Evolutionary conservation across 495 filamentous ascomycete genomes (phyloP).

Genomic region (Podospora didyma): DNA sequence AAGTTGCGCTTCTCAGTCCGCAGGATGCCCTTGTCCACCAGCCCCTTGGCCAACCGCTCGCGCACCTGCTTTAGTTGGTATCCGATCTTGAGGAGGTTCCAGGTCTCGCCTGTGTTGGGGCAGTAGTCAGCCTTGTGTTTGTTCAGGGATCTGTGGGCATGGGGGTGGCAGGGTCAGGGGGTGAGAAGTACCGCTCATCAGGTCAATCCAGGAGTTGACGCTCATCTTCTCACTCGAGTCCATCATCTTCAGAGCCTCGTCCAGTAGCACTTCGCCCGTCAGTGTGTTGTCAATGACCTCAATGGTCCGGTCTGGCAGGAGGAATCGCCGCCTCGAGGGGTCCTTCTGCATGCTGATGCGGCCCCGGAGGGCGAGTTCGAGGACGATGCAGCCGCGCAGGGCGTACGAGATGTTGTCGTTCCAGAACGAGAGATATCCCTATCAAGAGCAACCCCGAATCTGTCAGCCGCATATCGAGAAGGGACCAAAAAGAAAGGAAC

Average conservation of each 20-base stretch:
- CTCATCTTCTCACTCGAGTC: conserved; percentile 99
- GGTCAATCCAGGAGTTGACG: conserved; percentile 95
- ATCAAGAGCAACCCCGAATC: neutral
- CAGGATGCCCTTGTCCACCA: conserved; percentile 97
- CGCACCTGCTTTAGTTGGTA: conserved; percentile 99
- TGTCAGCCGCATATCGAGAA: neutral
- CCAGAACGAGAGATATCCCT: conserved; percentile 99
- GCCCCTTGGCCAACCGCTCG: conserved; percentile 94
- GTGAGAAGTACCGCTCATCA: conserved; percentile 78
- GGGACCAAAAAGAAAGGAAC: neutral
- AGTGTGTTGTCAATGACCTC: conserved; percentile 96
- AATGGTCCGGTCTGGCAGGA: conserved; percentile 85
- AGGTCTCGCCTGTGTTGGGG: conserved; percentile 75
- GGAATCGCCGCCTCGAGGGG: conserved; percentile 84
- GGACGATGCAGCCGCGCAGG: conserved; percentile 93
- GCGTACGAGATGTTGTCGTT: conserved; percentile 99
- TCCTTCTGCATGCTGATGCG: conserved; percentile 99
- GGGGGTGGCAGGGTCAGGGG: neutral
- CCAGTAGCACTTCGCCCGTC: conserved; percentile 94
- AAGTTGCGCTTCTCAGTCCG: conserved; percentile 99
- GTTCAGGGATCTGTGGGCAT: neutral
- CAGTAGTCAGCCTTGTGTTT: neutral
- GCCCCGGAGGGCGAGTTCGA: conserved; percentile 92
- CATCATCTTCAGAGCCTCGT: conserved; percentile 99
- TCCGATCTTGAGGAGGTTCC: conserved; percentile 99